Percentiles rank a stretch among this genome's conserved stretches.
Conservation (phyloP, 192 early-diverging fungal genomes). For the Coemansia sp. region DNA sequence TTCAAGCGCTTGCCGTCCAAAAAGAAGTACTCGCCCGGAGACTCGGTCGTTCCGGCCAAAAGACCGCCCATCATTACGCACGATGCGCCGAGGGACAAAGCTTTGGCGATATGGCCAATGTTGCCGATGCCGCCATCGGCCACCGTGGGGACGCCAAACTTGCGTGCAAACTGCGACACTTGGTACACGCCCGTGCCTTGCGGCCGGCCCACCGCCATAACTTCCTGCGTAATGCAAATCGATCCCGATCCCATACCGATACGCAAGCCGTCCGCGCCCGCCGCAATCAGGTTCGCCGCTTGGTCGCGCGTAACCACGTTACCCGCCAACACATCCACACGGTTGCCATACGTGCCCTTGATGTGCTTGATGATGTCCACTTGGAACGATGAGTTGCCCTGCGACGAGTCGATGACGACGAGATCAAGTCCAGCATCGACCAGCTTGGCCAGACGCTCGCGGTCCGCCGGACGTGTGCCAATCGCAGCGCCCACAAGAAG, state of each 20-base stretch:
- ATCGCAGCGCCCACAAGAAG: conserved; percentile 92
- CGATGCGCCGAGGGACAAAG: conserved; percentile 90
- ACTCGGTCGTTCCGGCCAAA: conserved; percentile 92
- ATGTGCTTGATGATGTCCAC: conserved; percentile 95
- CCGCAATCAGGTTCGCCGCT: conserved; percentile 84
- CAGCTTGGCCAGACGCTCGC: conserved; percentile 74
- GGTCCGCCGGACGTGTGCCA: conserved; percentile 88
- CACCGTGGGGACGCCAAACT: conserved; percentile 93
- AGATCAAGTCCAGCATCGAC: conserved; percentile 96
- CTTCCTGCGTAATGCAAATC: conserved; percentile 98
- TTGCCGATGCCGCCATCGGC: conserved; percentile 97
- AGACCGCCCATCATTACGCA: conserved; percentile 99
- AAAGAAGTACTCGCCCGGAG: conserved; percentile 98
- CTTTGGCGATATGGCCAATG: conserved; percentile 98
- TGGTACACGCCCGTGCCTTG: conserved; percentile 96
- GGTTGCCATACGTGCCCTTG: conserved; percentile 74
- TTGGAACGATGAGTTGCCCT: conserved; percentile 93
- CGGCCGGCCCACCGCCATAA: conserved; percentile 98
- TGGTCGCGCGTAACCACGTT: conserved; percentile 98
- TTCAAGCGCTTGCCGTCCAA: conserved; percentile 95
- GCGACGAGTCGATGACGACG: conserved; percentile 92
- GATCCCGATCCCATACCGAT: conserved; percentile 98
- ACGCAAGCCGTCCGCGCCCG: conserved; percentile 92
- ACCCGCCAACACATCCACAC: conserved; percentile 89
- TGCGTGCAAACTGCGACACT: conserved; percentile 90